Base-by-base conservation (phyloP, 176 grass and related monocot species). In the Rhynchospora breviuscula region DNA sequence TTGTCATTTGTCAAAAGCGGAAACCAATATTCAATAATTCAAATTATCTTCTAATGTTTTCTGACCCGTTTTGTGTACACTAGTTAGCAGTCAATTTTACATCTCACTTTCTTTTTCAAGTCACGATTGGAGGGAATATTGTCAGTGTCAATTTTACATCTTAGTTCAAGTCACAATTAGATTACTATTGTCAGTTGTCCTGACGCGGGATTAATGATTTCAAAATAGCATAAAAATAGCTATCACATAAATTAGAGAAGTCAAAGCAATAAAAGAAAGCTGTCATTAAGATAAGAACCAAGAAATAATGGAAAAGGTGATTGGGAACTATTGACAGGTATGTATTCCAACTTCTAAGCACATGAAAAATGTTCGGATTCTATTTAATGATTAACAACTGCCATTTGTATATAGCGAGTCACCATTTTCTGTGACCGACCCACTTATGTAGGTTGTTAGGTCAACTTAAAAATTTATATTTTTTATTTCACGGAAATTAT, bases 261-360 rank as follows among this genome's bases (percentile, higher is more conserved):
- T 73, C 69, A 73, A 81, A n/a, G 56, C 22, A 31, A 12, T 58
- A 45, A 81, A 17, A 81, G 56, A 81, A 40, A 81, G 40, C 25
- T 4, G 22, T 81, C 40, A 43, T 46, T 11, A 81, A 46, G 45
- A 59, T 8, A 65, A 81, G 18, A 48, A 43, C 25, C 13, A 15
- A 46, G 44, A 58, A 58, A 81, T 62, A 63, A 81, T 63, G 68
- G 29, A 22, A 48, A 70, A 47, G 22, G 21, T 65, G 59, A 81
- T 81, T 26, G 79, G 11, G 10, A 79, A 79, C 14, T 58, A 79
- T 51, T 49, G 76, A 81, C 57, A 62, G 18, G 17, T 13, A 81
- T 43, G 59, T 48, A 23, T 81, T 62, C 33, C 57, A 81, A 81
- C 59, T 81, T 43, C 18, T 46, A 46, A 64, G 79, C 79, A 81